These are phyloP conservation scores for Chenopodium suecicum DNA, from an alignment of 148 eudicot species.

Conservation along the genomic window DNA sequence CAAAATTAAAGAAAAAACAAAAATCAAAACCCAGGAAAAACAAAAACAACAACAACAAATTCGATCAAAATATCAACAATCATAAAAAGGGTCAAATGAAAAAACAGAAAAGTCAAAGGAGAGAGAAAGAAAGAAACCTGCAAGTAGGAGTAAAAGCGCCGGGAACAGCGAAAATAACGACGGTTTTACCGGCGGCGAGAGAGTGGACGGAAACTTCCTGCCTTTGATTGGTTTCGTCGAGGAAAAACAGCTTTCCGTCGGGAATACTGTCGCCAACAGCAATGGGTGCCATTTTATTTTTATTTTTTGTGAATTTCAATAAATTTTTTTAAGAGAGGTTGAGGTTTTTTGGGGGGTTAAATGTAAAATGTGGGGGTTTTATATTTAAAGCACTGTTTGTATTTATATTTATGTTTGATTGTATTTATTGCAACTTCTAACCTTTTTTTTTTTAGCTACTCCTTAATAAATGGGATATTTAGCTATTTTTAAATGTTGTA, in stretches of 20 bases:
- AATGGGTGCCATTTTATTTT: conserved; percentile 49
- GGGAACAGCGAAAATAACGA: conserved; percentile 63
- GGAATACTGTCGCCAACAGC: conserved; percentile 53
- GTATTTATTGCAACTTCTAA: no score
- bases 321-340: neutral
- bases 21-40: neutral
- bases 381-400: no score
- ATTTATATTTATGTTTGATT: no score
- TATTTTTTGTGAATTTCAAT: neutral
- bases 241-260: conserved; percentile 52
- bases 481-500: no score
- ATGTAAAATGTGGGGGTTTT: no score
- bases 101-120: no score
- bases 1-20: neutral
- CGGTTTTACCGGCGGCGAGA: conserved; percentile 68
- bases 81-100: conserved; percentile 19
- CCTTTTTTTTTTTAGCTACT: no score
- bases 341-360: neutral
- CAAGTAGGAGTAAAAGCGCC: conserved; percentile 96
- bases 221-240: conserved; percentile 52
- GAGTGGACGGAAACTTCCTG: conserved; percentile 50
- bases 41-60: neutral
- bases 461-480: no score
- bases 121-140: conserved; percentile 44
- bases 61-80: neutral